Evolutionary conservation across 129 eudicot genomes (phyloP).

Genomic region (Arctium lappa): DNA sequence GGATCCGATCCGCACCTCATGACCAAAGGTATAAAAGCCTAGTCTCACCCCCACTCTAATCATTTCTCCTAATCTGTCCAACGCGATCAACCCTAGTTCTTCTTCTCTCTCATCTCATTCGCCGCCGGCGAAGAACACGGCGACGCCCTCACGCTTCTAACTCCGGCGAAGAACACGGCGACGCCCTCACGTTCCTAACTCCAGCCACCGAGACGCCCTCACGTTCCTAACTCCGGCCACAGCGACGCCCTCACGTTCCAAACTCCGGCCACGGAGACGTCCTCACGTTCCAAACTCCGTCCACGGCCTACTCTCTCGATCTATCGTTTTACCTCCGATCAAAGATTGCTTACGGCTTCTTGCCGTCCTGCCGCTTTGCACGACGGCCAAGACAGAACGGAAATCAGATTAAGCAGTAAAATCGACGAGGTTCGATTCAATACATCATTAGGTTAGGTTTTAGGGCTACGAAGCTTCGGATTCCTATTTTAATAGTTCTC

Average conservation of each 20-base stretch:
- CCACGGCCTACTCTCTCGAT: not conserved
- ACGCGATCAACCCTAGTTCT: not conserved
- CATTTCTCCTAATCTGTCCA: not conserved
- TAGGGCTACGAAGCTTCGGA: no score
- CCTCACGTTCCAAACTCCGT: not conserved
- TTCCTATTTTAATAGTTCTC: not conserved
- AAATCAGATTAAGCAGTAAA: not conserved
- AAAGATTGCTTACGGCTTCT: not conserved
- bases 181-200: not conserved
- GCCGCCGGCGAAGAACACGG: not conserved
- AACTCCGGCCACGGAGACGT: not conserved
- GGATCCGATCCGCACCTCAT: not conserved
- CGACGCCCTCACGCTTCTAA: no score
- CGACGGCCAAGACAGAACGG: not conserved
- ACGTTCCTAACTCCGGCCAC: not conserved
- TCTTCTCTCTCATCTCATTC: not conserved
- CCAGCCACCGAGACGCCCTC: not conserved
- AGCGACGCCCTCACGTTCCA: not conserved
- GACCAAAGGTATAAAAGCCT: not conserved
- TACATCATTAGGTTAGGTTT: not conserved
- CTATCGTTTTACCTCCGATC: not conserved
- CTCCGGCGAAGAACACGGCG: not conserved
- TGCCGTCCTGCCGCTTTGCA: not conserved
- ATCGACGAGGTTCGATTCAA: not conserved
- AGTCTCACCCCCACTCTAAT: not conserved